A percentile compares a stretch with the other conserved stretches of the same genome.
Evolutionary conservation across 2,329 filamentous ascomycete genomes (phyloP).

Genomic region (Chrysoporthe deuterocubensis): DNA sequence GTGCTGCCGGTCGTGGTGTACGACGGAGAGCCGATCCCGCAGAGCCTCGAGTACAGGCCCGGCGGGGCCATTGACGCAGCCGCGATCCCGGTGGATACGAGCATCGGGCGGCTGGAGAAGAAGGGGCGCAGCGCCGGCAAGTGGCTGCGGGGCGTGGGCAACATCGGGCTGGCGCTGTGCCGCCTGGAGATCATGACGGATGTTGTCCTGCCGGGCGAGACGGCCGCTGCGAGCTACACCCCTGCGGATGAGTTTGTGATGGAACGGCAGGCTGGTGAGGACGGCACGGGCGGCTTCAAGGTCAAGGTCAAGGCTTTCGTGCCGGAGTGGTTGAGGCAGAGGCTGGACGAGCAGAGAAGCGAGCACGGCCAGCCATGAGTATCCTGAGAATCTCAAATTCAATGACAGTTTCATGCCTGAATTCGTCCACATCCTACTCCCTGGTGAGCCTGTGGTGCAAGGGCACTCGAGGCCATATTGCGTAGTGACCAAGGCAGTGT

Average conservation of each 20-base stretch:
- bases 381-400: not conserved
- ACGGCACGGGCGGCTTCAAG: conserved; percentile 49
- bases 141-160: conserved; percentile 78
- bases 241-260: conserved; percentile 66
- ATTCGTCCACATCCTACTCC: not conserved
- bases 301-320: conserved; percentile 79
- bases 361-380: not conserved
- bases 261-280: conserved; percentile 44
- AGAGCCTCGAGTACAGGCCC: conserved; percentile 50
- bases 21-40: conserved; percentile 43
- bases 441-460: too few relatives aligned
- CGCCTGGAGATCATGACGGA: conserved; percentile 91
- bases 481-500: too few relatives aligned
- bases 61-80: conserved; percentile 36
- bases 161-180: conserved; percentile 85
- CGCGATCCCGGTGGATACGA: conserved; percentile 49
- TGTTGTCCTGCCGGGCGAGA: conserved; percentile 69
- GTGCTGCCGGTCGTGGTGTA: conserved; percentile 82
- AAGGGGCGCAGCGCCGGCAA: conserved; percentile 77
- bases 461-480: too few relatives aligned
- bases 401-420: not conserved
- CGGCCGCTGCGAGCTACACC: conserved; percentile 65
- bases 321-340: conserved; percentile 70
- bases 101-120: conserved; percentile 56
- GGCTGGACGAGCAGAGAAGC: conserved; percentile 39